Percentiles rank a stretch among this genome's conserved stretches.
Conservation (phyloP, 495 filamentous ascomycete genomes). For the Penicillium alfredii region DNA sequence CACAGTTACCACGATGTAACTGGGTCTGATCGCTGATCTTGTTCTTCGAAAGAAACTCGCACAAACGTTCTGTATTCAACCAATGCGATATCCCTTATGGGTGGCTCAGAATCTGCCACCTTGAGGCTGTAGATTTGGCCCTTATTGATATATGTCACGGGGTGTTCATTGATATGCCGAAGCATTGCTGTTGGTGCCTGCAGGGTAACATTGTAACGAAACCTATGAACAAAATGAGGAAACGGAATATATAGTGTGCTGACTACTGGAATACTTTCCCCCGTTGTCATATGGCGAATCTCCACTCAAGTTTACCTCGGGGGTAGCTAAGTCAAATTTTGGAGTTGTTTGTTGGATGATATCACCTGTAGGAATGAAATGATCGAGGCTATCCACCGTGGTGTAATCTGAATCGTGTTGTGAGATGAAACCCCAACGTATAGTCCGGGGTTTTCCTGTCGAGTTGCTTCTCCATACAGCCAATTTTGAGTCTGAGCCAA, state of each 20-base stretch:
- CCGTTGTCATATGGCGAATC: conserved; percentile 6
- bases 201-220: conserved; percentile 77
- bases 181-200: conserved; percentile 96
- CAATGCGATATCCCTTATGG: conserved; percentile 40
- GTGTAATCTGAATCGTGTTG: conserved; percentile 65
- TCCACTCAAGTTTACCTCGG: conserved; percentile 4
- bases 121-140: conserved; percentile 85
- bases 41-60: conserved; percentile 88
- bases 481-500: conserved; percentile 1
- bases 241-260: not conserved
- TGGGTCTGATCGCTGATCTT: conserved; percentile 74
- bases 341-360: conserved; percentile 25
- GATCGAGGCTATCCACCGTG: conserved; percentile 52
- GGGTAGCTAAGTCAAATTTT: conserved; percentile 5
- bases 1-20: conserved; percentile 86
- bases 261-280: conserved; percentile 33
- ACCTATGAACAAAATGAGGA: conserved; percentile 47
- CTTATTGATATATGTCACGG: conserved; percentile 92
- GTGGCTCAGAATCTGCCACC: conserved; percentile 56
- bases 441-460: conserved; percentile 52
- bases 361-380: conserved; percentile 46
- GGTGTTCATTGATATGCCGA: conserved; percentile 75
- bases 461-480: not conserved
- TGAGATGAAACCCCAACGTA: conserved; percentile 63
- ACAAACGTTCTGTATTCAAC: conserved; percentile 75